phyloP scores from a whole-genome alignment of 495 filamentous ascomycete species.

The Penicillium lagena region DNA sequence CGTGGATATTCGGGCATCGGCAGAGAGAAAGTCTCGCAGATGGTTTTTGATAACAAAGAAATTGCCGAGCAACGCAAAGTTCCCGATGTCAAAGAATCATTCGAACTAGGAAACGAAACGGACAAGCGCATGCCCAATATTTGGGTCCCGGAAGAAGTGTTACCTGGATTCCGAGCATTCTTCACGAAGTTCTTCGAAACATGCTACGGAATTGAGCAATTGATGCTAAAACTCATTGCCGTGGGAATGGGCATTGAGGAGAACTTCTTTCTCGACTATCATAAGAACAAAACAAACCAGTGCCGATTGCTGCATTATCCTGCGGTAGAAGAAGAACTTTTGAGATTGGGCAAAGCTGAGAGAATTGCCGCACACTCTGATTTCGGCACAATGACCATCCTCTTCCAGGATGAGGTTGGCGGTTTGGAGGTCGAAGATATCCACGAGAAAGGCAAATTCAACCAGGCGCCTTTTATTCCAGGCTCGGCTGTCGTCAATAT shows the following conservation, averaged over 20 bases:
- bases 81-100: conserved; percentile 37
- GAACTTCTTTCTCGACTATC: conserved; percentile 33
- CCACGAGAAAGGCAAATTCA: conserved; percentile 29
- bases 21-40: conserved; percentile 2
- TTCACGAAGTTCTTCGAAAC: conserved; percentile 31
- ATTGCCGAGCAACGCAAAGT: conserved; percentile 1
- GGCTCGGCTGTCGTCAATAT: conserved; percentile 39
- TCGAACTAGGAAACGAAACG: conserved; percentile 47
- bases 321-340: background rate
- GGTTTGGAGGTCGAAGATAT: conserved; percentile 44
- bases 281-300: conserved; percentile 37
- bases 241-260: conserved; percentile 26
- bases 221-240: conserved; percentile 17
- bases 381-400: conserved; percentile 43
- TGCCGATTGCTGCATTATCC: conserved; percentile 22
- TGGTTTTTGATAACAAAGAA: conserved; percentile 1
- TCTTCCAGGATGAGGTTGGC: conserved; percentile 47
- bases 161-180: conserved; percentile 51
- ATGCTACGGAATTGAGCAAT: background rate
- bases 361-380: conserved; percentile 29
- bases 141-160: conserved; percentile 46
- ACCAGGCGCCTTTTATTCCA: conserved; percentile 28
- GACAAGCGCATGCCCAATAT: conserved; percentile 45
- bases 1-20: conserved; percentile 4
- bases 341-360: conserved; percentile 4